These are phyloP conservation scores for Crucibulum laeve DNA, from an alignment of 768 basidiomycete genomes.

Conservation along the genomic window DNA sequence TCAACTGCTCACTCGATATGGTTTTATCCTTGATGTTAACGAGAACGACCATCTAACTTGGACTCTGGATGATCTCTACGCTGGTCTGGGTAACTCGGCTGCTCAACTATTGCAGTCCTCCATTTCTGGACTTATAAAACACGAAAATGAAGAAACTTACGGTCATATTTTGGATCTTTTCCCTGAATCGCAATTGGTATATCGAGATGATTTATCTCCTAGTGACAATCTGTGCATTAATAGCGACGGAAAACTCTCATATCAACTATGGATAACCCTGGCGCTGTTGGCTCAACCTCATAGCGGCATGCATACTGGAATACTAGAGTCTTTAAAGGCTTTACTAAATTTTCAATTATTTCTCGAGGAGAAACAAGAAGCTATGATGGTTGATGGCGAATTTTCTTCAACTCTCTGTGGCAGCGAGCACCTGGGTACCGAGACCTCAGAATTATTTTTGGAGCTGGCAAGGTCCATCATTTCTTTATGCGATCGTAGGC, in stretches of 20 bases:
- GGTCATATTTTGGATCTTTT: neutral
- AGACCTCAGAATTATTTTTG: too few relatives aligned
- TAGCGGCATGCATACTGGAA: neutral
- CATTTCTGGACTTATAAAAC: too few relatives aligned
- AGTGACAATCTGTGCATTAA: constrained; percentile 32
- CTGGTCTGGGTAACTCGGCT: constrained; percentile 4
- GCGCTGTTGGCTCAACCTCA: neutral
- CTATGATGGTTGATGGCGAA: too few relatives aligned
- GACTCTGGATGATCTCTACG: constrained; percentile 26
- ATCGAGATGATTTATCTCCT: neutral
- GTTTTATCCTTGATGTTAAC: constrained; percentile 72
- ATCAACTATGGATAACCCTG: constrained; percentile 42
- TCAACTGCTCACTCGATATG: constrained; percentile 63
- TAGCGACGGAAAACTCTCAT: constrained; percentile 47
- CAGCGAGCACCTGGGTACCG: too few relatives aligned
- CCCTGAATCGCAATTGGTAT: constrained; percentile 6
- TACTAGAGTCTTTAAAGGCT: neutral
- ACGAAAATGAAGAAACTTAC: neutral
- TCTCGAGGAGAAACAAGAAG: too few relatives aligned
- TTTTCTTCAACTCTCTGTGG: too few relatives aligned
- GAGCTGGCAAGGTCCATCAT: too few relatives aligned
- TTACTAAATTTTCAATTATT: too few relatives aligned
- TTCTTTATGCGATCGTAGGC: too few relatives aligned
- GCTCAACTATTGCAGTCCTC: neutral
- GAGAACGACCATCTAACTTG: constrained; percentile 57